Conservation (phyloP, 352 stramenopile genomes). For the Phytophthora litchii region DNA sequence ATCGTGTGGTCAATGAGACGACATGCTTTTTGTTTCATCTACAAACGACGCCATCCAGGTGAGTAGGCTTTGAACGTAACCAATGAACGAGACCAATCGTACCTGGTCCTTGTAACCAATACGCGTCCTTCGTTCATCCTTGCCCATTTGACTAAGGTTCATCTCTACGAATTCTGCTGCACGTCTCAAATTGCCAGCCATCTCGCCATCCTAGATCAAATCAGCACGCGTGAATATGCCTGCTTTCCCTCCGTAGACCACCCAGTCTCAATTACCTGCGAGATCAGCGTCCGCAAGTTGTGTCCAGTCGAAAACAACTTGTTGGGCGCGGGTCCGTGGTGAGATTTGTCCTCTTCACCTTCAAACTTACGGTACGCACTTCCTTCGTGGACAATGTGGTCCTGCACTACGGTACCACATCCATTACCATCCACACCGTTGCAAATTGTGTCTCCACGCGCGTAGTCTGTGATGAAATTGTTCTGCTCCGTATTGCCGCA, state of each 20-base stretch:
- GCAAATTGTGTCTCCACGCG: slow-evolving; percentile 87
- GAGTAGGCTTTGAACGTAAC: slow-evolving; percentile 25
- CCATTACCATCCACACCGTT: slow-evolving; percentile 86
- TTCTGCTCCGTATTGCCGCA: slow-evolving; percentile 91
- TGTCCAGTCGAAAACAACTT: slow-evolving; percentile 95
- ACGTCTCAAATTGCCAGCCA: slow-evolving; percentile 82
- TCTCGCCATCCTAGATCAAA: slow-evolving; percentile 77
- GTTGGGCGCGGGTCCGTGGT: slow-evolving; percentile 95
- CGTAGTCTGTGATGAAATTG: slow-evolving; percentile 91
- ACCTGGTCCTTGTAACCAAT: slow-evolving; percentile 98
- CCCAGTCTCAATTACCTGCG: slow-evolving; percentile 56
- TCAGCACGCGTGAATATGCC: slow-evolving; percentile 26
- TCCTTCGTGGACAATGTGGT: slow-evolving; percentile 97
- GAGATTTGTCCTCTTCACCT: slow-evolving; percentile 96
- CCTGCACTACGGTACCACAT: slow-evolving; percentile 94
- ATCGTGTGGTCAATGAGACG: slow-evolving; percentile 92
- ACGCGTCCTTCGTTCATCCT: slow-evolving; percentile 94
- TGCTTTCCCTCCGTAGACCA: slow-evolving; percentile 9
- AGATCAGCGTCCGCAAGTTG: slow-evolving; percentile 96
- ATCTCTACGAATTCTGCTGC: slow-evolving; percentile 94
- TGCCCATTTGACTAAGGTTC: slow-evolving; percentile 97
- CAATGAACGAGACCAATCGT: slow-evolving; percentile 33
- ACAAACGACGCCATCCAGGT: slow-evolving; percentile 31
- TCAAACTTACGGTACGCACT: slow-evolving; percentile 97
- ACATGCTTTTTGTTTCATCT: slow-evolving; percentile 95